phyloP scores from a whole-genome alignment of 2,329 filamentous ascomycete species.

The Diaporthe ampelina region DNA sequence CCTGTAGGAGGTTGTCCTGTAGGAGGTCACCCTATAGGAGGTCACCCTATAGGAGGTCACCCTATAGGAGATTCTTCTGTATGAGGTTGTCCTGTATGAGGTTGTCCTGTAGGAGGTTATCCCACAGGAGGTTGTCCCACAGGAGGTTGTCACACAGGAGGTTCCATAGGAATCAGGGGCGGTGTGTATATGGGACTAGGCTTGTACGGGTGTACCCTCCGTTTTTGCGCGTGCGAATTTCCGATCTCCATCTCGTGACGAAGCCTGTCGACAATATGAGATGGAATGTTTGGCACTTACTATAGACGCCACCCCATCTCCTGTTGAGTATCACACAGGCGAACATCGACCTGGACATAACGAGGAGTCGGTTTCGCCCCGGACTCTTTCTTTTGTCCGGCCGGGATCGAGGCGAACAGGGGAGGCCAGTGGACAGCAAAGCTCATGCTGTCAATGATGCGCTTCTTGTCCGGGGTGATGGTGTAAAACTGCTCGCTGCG shows the following conservation, averaged over 20 bases:
- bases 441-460: slow-evolving; percentile 50
- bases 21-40: too few species aligned
- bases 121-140: too few species aligned
- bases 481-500: slow-evolving; percentile 41
- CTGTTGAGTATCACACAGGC: slow-evolving; percentile 60
- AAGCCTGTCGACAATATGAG: neutral
- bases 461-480: neutral
- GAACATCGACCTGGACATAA: slow-evolving; percentile 79
- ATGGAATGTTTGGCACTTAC: slow-evolving; percentile 18
- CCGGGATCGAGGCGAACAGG: slow-evolving; percentile 32
- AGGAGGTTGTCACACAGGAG: neutral
- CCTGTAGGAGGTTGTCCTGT: too few species aligned
- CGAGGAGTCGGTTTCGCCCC: slow-evolving; percentile 40
- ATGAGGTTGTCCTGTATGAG: too few species aligned
- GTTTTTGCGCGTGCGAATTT: too few species aligned
- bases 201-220: too few species aligned
- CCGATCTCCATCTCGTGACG: neutral
- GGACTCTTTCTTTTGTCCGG: neutral
- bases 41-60: neutral
- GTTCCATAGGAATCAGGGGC: too few species aligned
- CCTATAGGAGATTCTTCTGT: too few species aligned
- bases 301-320: slow-evolving; percentile 75
- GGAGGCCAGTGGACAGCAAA: slow-evolving; percentile 71
- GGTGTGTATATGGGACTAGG: too few species aligned
- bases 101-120: too few species aligned